Conservation (phyloP, 768 basidiomycete genomes). For the Suillus subalutaceus region DNA sequence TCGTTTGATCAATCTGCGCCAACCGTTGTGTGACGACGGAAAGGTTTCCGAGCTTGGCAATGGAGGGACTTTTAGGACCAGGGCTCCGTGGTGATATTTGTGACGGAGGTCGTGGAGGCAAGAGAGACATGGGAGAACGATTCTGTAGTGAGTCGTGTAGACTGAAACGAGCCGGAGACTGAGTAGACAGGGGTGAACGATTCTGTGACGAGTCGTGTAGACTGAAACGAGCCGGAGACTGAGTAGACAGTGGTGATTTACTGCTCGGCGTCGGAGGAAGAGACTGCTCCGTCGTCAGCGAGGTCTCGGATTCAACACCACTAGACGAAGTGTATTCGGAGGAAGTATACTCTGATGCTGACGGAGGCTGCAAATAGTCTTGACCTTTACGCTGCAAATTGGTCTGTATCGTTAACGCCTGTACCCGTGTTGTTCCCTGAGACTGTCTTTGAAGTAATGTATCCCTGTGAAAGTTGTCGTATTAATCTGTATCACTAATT, state of each 20-base stretch:
- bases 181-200: slow-evolving; percentile 15
- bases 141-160: neutral
- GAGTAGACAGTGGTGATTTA: slow-evolving; percentile 27
- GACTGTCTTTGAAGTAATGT: slow-evolving; percentile 40
- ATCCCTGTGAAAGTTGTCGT: slow-evolving; percentile 49
- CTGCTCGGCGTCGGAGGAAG: slow-evolving; percentile 29
- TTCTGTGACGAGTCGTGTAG: neutral
- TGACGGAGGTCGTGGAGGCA: slow-evolving; percentile 28
- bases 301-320: slow-evolving; percentile 16
- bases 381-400: slow-evolving; percentile 14
- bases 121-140: slow-evolving; percentile 20
- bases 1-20: slow-evolving; percentile 53
- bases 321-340: slow-evolving; percentile 34
- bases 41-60: slow-evolving; percentile 58
- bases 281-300: slow-evolving; percentile 7
- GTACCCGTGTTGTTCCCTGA: slow-evolving; percentile 2
- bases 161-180: slow-evolving; percentile 13
- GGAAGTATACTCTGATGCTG: slow-evolving; percentile 20
- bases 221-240: slow-evolving; percentile 13
- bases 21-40: slow-evolving; percentile 71
- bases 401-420: slow-evolving; percentile 21
- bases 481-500: neutral
- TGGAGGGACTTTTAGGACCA: slow-evolving; percentile 55
- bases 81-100: slow-evolving; percentile 24
- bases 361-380: slow-evolving; percentile 13